phyloP scores from a whole-genome alignment of 441 rosid genomes.

The Adansonia rubrostipa region DNA sequence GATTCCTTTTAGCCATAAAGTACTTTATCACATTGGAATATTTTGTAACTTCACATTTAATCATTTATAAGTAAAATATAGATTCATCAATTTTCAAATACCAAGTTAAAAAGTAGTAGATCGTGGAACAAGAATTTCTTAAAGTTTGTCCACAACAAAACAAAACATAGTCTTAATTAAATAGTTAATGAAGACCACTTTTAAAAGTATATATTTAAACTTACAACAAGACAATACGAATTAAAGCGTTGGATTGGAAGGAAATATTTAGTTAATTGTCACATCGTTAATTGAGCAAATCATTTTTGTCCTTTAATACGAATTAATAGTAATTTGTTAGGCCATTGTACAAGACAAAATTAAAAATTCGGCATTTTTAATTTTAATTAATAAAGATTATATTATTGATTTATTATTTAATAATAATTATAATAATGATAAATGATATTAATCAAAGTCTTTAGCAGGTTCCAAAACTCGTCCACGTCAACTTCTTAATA shows the following conservation, averaged over 20 bases:
- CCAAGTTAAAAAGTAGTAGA: not conserved
- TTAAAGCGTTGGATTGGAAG: not conserved
- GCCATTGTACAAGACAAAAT: not conserved
- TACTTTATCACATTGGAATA: not conserved
- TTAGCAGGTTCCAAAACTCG: not conserved
- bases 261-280: not conserved
- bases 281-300: not conserved
- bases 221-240: not conserved
- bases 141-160: slow-evolving; percentile 13
- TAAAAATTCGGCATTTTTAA: not conserved
- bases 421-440: not conserved
- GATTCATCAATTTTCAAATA: not conserved
- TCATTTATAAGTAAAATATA: not conserved
- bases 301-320: slow-evolving; percentile 1
- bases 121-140: not conserved
- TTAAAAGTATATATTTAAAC: no score
- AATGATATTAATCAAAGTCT: not conserved
- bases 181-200: not conserved
- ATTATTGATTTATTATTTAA: not conserved
- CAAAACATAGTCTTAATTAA: not conserved
- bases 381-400: not conserved
- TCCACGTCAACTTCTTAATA: not conserved
- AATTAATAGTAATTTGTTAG: not conserved
- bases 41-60: not conserved
- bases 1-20: not conserved